Evolutionary conservation across 177 flowering plant species (phyloP).

Genomic region (Tripterygium wilfordii): DNA sequence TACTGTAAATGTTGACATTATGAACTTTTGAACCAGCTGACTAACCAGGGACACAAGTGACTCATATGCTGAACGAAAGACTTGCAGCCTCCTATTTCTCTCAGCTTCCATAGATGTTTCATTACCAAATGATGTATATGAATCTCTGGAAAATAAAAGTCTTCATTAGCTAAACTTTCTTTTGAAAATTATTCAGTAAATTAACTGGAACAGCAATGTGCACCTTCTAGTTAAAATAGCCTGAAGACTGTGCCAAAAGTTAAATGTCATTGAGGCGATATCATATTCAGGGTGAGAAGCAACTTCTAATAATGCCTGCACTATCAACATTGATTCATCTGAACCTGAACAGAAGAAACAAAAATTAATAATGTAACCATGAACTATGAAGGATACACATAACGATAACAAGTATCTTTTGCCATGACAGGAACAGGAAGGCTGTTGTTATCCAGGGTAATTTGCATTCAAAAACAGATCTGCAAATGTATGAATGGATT

Average conservation of each 20-base stretch:
- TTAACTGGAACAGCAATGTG: background rate
- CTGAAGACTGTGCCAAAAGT: conserved; percentile 98
- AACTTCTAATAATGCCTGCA: conserved; percentile 83
- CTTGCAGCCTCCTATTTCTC: conserved; percentile 66
- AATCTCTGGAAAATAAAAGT: conserved; percentile 42
- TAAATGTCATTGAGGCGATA: conserved; percentile 97
- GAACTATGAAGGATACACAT: too few species aligned
- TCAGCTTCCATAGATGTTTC: conserved; percentile 79
- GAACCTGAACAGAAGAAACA: conserved; percentile 55
- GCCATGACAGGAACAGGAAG: too few species aligned
- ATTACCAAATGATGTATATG: conserved; percentile 51
- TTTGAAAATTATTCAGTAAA: background rate
- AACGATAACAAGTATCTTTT: too few species aligned
- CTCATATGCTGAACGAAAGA: conserved; percentile 75
- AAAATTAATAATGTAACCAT: too few species aligned
- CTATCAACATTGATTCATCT: conserved; percentile 86
- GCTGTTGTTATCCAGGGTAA: too few species aligned
- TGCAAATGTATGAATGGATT: too few species aligned
- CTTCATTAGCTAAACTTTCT: conserved; percentile 7
- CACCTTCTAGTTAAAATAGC: conserved; percentile 79
- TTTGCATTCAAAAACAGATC: too few species aligned
- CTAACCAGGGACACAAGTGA: conserved; percentile 87
- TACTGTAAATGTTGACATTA: too few species aligned
- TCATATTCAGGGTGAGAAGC: conserved; percentile 90
- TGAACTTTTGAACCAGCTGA: conserved; percentile 1